Evolutionary conservation across 768 basidiomycete genomes (phyloP), one percentile per base, ranked within the genome.

Genomic region (Hydnomerulius pinastri): DNA sequence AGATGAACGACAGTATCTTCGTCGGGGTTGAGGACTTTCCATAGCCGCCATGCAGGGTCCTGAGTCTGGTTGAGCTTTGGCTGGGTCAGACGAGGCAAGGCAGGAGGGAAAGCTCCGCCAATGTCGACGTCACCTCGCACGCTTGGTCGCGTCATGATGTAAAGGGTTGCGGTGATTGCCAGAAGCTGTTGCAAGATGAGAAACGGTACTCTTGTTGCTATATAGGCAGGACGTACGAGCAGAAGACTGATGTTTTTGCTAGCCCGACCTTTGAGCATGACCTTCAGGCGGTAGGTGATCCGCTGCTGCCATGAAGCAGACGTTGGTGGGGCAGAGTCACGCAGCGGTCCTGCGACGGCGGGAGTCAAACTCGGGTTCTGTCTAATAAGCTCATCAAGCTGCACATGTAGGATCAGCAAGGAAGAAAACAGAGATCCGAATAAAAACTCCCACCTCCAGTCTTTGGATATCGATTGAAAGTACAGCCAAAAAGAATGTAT

Each of bases 381-480:
- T 7, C 82, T 80, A 18, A 97, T 73, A 9, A 98, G 77, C 65
- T 99, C 92, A 50, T 90, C 87, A 37, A 96, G 77, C 87, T 94
- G 57, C 33, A 45, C 39, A 38, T 5, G 30, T 9, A 44, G 17
- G 32, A 46, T 68, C 45, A 66, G 59, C 11, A 13, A 37, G 3
- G 6, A 41, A 47, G 24, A 21, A 43, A 42, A 21, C 12, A 29
- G 29, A 11, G 15, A 40, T 29, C 13, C 30, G 28, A 1, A 30
- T 51, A 29, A 20, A 24, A 6, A 6, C n/a, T 7, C 77, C 42
- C 60, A 83, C 86, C 73, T 96, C 96, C 21, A 99, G 71, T 39
- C 96, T 83, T 58, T 97, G 94, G 39, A 98, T 85, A 73, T 99
- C 96, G 58, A 99, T 97, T 0, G 92, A 93, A 20, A 99, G 73